Conservation (phyloP, 2,329 filamentous ascomycete genomes). For the Onygenales sp. region DNA sequence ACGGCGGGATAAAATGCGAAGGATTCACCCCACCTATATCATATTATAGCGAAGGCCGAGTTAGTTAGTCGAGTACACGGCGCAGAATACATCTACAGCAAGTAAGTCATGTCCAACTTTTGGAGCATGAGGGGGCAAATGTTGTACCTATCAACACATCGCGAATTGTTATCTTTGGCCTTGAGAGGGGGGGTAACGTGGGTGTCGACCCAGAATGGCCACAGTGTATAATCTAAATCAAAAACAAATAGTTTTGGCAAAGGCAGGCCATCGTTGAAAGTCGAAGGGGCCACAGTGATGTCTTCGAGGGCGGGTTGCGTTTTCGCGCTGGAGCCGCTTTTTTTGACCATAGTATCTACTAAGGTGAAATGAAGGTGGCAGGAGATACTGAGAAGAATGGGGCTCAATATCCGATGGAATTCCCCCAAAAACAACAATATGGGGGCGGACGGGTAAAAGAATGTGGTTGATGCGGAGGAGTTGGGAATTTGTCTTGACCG, state of each 20-base stretch:
- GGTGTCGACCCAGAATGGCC: conserved; percentile 97
- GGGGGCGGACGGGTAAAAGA: too few species aligned
- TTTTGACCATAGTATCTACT: conserved; percentile 9
- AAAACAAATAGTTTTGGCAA: conserved; percentile 81
- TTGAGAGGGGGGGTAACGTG: conserved; percentile 71
- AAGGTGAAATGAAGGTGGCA: too few species aligned
- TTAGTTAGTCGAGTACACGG: not conserved
- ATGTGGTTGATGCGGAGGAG: too few species aligned
- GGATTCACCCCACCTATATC: conserved; percentile 47
- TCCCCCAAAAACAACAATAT: too few species aligned
- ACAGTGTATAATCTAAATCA: conserved; percentile 96
- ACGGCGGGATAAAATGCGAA: conserved; percentile 65
- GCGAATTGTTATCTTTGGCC: conserved; percentile 44
- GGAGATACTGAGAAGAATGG: too few species aligned
- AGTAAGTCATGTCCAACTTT: not conserved
- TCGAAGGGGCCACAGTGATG: conserved; percentile 34
- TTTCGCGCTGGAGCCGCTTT: conserved; percentile 6
- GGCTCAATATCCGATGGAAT: too few species aligned
- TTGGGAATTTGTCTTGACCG: too few species aligned
- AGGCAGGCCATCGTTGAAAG: conserved; percentile 57
- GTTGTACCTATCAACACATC: conserved; percentile 31
- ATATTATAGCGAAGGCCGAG: not conserved
- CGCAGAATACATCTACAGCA: not conserved
- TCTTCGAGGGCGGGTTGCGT: conserved; percentile 7
- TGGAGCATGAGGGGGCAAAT: not conserved